A percentile compares a stretch with the other conserved stretches of the same genome.
phyloP scores from a whole-genome alignment of 352 stramenopile species.

The Pythium vanterpoolii region DNA sequence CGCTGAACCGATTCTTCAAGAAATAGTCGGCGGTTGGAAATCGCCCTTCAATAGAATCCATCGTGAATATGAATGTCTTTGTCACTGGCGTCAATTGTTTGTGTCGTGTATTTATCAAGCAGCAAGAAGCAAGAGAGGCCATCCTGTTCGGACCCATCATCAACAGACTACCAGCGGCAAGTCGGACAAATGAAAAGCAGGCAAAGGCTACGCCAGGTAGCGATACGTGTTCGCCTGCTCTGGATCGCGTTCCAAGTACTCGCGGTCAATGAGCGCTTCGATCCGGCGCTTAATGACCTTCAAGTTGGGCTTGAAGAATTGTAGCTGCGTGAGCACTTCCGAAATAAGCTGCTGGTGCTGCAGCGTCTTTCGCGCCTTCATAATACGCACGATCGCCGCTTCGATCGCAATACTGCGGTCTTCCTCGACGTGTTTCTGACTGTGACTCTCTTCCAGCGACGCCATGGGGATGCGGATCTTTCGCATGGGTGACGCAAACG shows the following conservation, averaged over 20 bases:
- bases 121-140: background rate
- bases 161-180: background rate
- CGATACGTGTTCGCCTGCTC: constrained; percentile 97
- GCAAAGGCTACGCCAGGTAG: constrained; percentile 84
- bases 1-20: constrained; percentile 89
- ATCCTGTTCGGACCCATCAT: too few species aligned
- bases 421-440: constrained; percentile 98
- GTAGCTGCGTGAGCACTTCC: constrained; percentile 96
- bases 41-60: too few species aligned
- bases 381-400: constrained; percentile 99
- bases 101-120: constrained; percentile 2
- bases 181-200: background rate
- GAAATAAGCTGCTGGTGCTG: constrained; percentile 98
- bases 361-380: constrained; percentile 98
- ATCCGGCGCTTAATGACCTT: constrained; percentile 98
- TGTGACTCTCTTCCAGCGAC: constrained; percentile 97
- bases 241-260: constrained; percentile 96
- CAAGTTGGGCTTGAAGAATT: constrained; percentile 98
- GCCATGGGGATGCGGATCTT: constrained; percentile 99
- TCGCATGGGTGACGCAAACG: constrained; percentile 94
- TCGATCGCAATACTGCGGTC: constrained; percentile 97
- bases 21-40: constrained; percentile 63
- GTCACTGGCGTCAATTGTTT: too few species aligned
- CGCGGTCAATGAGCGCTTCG: constrained; percentile 97
- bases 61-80: too few species aligned